Base-by-base conservation (phyloP, 352 stramenopile species). In the Pythium biforme region DNA sequence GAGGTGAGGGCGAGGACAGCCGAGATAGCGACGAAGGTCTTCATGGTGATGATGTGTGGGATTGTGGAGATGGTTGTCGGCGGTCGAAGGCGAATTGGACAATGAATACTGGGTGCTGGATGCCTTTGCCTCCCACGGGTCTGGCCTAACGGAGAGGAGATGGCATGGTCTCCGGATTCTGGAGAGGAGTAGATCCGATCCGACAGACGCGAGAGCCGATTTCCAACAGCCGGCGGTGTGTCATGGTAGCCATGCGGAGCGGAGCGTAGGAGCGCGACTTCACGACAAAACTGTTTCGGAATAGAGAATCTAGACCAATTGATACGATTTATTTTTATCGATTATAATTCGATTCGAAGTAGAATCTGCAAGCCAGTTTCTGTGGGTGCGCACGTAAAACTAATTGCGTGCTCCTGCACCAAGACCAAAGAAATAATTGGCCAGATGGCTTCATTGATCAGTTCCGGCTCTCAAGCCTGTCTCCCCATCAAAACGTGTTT, bases 1-100 rank as follows among this genome's bases (percentile, higher is more conserved):
- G 39, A 39, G 49, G 19, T 7, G 27, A 34, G 4, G 31, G 27
- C 29, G 29, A 56, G 4, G 31, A 56, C 17, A 45, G 31, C 49
- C 19, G 27, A 26, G 31, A 23, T n/a, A 23, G 26, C 31, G 29
- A 34, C 12, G 5, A 37, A 33, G 47, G 47, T 39, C 25, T 39
- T 54, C 47, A 54, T 54, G 47, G 17, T 49, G 22, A 5, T 27
- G 4, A 17, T 54, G 47, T 22, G 47, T 52, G 46, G 34, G 22
- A 7, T 34, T 10, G 22, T 31, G 14, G 10, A 39, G 25, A 10
- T 25, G 37, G 41, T 17, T 49, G 41, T 49, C 41, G 41, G 41
- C 11, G 6, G 14, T 12, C 37, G 37, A 43, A 43, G 41, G n/a
- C 9, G 22, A 49, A 49, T 27, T 49, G 41, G 41, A 49, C 41